Percentiles rank a stretch among this genome's conserved stretches.
These are phyloP conservation scores for Dryadomyces sulphureus DNA, from an alignment of 2,329 filamentous ascomycete species.

Conservation along the genomic window DNA sequence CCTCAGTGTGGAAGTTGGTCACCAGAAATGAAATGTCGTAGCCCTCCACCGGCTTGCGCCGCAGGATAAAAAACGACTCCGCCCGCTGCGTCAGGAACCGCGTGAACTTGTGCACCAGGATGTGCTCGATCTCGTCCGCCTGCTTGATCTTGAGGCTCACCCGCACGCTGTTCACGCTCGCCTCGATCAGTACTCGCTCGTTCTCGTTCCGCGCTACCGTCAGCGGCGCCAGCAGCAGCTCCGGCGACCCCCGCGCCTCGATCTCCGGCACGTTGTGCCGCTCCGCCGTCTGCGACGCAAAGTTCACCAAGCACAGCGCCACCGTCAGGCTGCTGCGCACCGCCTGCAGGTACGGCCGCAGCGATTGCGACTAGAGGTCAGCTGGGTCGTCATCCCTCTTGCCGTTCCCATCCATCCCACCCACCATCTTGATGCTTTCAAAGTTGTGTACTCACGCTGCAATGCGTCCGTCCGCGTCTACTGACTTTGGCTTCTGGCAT, in stretches of 20 bases:
- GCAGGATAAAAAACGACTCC: slow-evolving; percentile 90
- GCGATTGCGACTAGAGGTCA: slow-evolving; percentile 97
- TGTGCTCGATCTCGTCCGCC: slow-evolving; percentile 96
- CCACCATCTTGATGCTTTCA: too few species aligned
- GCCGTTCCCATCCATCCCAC: background rate
- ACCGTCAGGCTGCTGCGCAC: slow-evolving; percentile 90
- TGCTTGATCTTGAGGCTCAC: slow-evolving; percentile 99
- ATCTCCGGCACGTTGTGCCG: slow-evolving; percentile 97
- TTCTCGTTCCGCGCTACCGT: slow-evolving; percentile 92
- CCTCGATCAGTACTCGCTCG: slow-evolving; percentile 90
- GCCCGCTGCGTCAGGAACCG: slow-evolving; percentile 91
- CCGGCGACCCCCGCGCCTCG: slow-evolving; percentile 82
- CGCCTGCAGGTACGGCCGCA: slow-evolving; percentile 91
- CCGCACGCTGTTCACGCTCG: slow-evolving; percentile 90
- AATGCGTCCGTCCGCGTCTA: too few species aligned
- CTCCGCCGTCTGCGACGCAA: slow-evolving; percentile 92
- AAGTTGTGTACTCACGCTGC: too few species aligned
- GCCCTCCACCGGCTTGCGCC: slow-evolving; percentile 92
- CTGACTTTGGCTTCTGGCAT: too few species aligned
- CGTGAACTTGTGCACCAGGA: slow-evolving; percentile 96
- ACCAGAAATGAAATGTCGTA: slow-evolving; percentile 99
- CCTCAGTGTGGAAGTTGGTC: slow-evolving; percentile 96
- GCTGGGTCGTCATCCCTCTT: background rate
- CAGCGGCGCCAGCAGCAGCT: slow-evolving; percentile 83
- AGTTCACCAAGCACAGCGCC: slow-evolving; percentile 87